phyloP scores from a whole-genome alignment of 306 rosid genomes.

The Citrullus colocynthis region DNA sequence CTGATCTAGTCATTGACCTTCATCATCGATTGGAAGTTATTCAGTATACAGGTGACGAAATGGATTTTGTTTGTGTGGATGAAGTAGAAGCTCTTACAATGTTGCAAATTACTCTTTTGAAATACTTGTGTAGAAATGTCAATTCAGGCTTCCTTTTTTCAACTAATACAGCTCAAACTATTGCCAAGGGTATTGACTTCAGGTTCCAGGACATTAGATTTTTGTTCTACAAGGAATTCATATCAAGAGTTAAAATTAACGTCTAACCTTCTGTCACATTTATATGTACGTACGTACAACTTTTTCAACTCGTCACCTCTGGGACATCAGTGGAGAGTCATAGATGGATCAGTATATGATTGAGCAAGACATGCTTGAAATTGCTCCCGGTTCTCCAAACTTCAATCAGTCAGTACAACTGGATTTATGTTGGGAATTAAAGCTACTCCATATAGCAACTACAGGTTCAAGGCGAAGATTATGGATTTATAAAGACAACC shows the following conservation, averaged over 20 bases:
- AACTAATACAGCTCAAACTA: conserved; percentile 25
- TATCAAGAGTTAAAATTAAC: background rate
- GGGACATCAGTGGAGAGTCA: conserved; percentile 45
- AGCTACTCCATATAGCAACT: conserved; percentile 49
- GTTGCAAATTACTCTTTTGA: conserved; percentile 45
- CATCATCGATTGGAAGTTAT: conserved; percentile 23
- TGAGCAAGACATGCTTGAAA: conserved; percentile 35
- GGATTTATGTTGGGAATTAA: conserved; percentile 47
- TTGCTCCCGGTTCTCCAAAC: conserved; percentile 13
- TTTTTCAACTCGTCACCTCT: conserved; percentile 52
- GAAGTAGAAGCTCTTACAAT: conserved; percentile 58
- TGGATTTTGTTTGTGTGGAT: conserved; percentile 50
- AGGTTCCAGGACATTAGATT: conserved; percentile 44
- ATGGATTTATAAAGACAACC: conserved; percentile 49
- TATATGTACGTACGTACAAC: conserved; percentile 12
- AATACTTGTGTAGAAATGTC: conserved; percentile 17
- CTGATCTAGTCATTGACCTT: conserved; percentile 50
- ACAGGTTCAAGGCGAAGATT: conserved; percentile 54
- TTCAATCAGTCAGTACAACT: conserved; percentile 29
- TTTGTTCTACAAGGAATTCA: conserved; percentile 19
- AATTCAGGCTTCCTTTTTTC: conserved; percentile 17
- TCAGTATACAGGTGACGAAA: conserved; percentile 30
- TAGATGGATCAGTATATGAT: conserved; percentile 29
- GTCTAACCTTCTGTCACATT: background rate
- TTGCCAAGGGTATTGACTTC: conserved; percentile 55